Base-by-base conservation (phyloP, 192 early-diverging fungal genomes). In the Chytriomyces sp. region DNA sequence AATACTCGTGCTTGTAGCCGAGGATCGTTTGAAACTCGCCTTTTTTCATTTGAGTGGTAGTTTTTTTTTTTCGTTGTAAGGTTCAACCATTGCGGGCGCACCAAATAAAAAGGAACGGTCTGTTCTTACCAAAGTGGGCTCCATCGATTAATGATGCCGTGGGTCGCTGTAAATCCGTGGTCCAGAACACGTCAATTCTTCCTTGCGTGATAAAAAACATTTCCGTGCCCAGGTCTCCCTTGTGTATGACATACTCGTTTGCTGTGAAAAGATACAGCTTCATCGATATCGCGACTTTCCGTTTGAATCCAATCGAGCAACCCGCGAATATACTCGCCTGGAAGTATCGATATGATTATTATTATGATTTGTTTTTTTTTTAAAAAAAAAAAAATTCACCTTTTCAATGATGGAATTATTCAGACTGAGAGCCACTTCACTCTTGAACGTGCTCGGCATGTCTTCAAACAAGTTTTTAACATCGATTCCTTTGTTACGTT, bases 201-300 rank as follows among this genome's bases (percentile, higher is more conserved):
- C 86, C 86, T 66, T 87, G 86, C 18, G 83, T 83, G 44, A 87
- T 85, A 64, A 87, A 87, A 75, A 80, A 87, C 84, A 87, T 85
- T 78, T 87, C 86, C 23, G 79, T 64, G 6, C 86, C 86, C 59
- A 87, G 62, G 50, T 87, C 86, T 13, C 81, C 81, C 18, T 75
- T 61, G 53, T 87, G 86, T 13, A 85, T 85, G 6, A 87, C 83
- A 67, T 87, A 85, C 64, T 85, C 83, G 66, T 87, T 81, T 6
- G 86, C 86, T n/a, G 86, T 87, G 67, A 87, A 85, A 20, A 87
- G 67, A 64, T 81, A 83, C 5, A 87, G 79, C 26, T 82, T 85
- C 86, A 87, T 87, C 50, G 81, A 68, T 60, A 85, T 87, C n/a
- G 86, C 78, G 23, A 87, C 80, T 70, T 77, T 79, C 68, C 86